Base-by-base conservation (phyloP, 2,329 filamentous ascomycete species). In the Thermoascus crustaceus region DNA sequence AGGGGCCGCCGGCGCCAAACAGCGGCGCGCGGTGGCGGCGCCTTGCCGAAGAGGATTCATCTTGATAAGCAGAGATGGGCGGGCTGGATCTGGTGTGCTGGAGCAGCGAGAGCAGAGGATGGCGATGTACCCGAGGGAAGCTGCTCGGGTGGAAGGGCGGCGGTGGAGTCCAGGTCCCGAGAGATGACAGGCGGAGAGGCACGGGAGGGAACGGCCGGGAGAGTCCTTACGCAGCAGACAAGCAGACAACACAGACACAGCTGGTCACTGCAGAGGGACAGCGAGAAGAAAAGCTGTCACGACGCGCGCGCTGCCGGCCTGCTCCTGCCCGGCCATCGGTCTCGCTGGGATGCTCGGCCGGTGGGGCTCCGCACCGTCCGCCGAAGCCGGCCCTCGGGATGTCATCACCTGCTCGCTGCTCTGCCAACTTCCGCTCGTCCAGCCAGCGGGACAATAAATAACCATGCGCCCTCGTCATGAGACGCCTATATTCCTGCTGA, bases 11-110 rank as follows among this genome's bases (percentile, higher is more conserved):
- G 41, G 34, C 27, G 32, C 37, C 38, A 37, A 56, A 39, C 52
- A 49, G 37, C 54, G 54, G 43, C 55, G 55, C 52, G 57, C 55
- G 48, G 55, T 54, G 48, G 55, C 58, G 58, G 59, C 61, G 57
- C 46, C 53, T 46, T 54, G 53, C 52, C 58, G 58, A 54, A 58
- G 49, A 32, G 57, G 48, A 47, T 53, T 51, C 56, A 60, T 60
- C 38, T 44, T 52, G 40, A 32, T 38, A 32, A 14, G 30, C 27
- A 39, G 31, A 35, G 25, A 24, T 35, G 29, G 38, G n/a, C 7
- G 16, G 26, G 26, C 16, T 29, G 26, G 26, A 29, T 29, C 26
- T 33, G 33, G 23, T 37, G 32, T 26, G 34, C 36, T 40, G 35
- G 35, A 36, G 38, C 30, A 38, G 32, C 13, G 29, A 31, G 36